Evolutionary conservation across 768 basidiomycete genomes (phyloP).

Genomic region (Pseudohyphozyma bogoriensis): DNA sequence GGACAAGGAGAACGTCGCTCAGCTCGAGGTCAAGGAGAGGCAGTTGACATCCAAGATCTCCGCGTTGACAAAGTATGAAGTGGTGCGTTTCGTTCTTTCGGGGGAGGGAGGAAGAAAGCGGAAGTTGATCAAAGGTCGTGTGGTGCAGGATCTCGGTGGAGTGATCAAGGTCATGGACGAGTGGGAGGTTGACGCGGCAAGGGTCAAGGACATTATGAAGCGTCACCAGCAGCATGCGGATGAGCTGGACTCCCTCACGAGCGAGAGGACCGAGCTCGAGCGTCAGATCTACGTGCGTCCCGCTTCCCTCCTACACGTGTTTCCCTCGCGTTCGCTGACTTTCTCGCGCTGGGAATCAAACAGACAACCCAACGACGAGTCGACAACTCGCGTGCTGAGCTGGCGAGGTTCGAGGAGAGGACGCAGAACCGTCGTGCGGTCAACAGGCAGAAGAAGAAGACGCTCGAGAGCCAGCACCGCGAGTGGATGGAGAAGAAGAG

Average conservation of each 20-base stretch:
- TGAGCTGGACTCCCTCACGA: constrained; percentile 5
- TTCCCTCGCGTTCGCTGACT: neutral
- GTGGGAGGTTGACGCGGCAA: constrained; percentile 18
- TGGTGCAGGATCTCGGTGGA: constrained; percentile 17
- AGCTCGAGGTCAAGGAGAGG: constrained; percentile 10
- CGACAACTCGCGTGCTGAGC: constrained; percentile 17
- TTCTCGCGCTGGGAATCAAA: too few species aligned
- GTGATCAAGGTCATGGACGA: constrained; percentile 25
- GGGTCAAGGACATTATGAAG: constrained; percentile 8
- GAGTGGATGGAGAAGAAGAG: constrained; percentile 3
- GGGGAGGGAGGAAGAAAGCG: neutral
- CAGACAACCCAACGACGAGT: constrained; percentile 20
- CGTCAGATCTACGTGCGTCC: neutral
- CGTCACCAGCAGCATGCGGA: constrained; percentile 10
- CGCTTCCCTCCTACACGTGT: neutral
- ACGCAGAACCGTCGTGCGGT: constrained; percentile 14
- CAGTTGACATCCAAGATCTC: constrained; percentile 19
- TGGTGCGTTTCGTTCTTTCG: constrained; percentile 1
- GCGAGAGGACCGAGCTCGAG: constrained; percentile 14
- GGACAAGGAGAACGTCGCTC: neutral
- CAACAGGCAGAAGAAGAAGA: constrained; percentile 9
- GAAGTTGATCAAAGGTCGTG: too few species aligned
- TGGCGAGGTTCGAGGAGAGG: constrained; percentile 16
- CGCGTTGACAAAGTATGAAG: constrained; percentile 9
- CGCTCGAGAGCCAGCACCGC: constrained; percentile 21